Evolutionary conservation across 2,329 filamentous ascomycete species (phyloP).

Genomic region (Colletotrichum tamarilloi): DNA sequence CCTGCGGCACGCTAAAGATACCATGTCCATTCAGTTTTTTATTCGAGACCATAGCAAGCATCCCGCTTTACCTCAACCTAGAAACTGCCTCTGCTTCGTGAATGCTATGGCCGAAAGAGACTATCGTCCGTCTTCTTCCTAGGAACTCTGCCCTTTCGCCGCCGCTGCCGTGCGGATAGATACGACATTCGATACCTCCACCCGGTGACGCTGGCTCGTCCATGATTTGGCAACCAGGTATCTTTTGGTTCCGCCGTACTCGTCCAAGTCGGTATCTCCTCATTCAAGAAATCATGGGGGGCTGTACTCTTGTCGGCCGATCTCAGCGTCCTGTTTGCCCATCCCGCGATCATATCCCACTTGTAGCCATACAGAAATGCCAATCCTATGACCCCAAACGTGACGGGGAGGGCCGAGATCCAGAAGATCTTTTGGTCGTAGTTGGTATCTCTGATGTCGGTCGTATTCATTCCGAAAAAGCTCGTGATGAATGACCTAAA

Average conservation of each 20-base stretch:
- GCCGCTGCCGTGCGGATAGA: neutral
- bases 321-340: neutral
- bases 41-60: neutral
- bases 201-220: neutral
- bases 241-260: neutral
- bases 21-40: neutral
- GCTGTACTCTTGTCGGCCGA: neutral
- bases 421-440: conserved; percentile 53
- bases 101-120: conserved; percentile 9
- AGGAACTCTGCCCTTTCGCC: neutral
- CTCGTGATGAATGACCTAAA: conserved; percentile 43
- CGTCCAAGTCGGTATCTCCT: neutral
- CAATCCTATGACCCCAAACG: conserved; percentile 42
- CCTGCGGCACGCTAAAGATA: neutral
- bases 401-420: conserved; percentile 52
- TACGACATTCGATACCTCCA: conserved; percentile 8
- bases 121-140: conserved; percentile 13
- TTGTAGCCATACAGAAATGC: conserved; percentile 40
- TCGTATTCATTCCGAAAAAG: conserved; percentile 58
- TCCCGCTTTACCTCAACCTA: neutral
- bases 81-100: neutral
- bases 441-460: conserved; percentile 53
- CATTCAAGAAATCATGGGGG: neutral
- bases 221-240: neutral
- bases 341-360: conserved; percentile 25